phyloP scores from a whole-genome alignment of 371 early-diverging fungal genomes.

The Saksenaea vasiformis region DNA sequence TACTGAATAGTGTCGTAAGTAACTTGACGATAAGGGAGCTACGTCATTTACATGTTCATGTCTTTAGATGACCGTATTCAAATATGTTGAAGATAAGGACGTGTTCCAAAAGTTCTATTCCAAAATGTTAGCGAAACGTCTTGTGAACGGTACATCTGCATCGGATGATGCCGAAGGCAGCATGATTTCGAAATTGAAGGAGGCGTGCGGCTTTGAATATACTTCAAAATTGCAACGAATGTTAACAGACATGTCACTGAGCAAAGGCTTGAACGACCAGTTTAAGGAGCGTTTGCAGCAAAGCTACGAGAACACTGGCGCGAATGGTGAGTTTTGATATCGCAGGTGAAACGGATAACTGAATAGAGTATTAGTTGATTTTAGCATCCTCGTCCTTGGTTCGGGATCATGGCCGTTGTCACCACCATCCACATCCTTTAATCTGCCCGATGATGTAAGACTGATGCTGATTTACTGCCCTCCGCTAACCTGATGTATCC shows the following conservation, averaged over 20 bases:
- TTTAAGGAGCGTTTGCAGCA: slow-evolving; percentile 59
- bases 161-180: slow-evolving; percentile 77
- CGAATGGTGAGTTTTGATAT: slow-evolving; percentile 29
- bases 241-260: slow-evolving; percentile 87
- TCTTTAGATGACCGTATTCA: slow-evolving; percentile 73
- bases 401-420: slow-evolving; percentile 92
- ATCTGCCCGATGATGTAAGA: slow-evolving; percentile 79
- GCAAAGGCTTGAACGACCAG: slow-evolving; percentile 67
- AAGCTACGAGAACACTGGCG: slow-evolving; percentile 42
- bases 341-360: not conserved
- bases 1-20: slow-evolving; percentile 81
- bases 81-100: slow-evolving; percentile 89
- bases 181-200: slow-evolving; percentile 72
- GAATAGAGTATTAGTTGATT: slow-evolving; percentile 62
- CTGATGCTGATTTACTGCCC: not conserved
- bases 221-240: slow-evolving; percentile 87
- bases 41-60: not conserved
- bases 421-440: slow-evolving; percentile 75
- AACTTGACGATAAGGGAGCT: not conserved
- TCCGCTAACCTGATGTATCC: not conserved
- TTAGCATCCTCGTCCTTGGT: slow-evolving; percentile 83
- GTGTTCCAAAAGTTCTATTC: slow-evolving; percentile 88
- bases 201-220: slow-evolving; percentile 86
- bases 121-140: slow-evolving; percentile 74
- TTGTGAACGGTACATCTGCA: slow-evolving; percentile 73